Conservation (phyloP, 2,329 filamentous ascomycete species). For the Venturiaceae sp. region DNA sequence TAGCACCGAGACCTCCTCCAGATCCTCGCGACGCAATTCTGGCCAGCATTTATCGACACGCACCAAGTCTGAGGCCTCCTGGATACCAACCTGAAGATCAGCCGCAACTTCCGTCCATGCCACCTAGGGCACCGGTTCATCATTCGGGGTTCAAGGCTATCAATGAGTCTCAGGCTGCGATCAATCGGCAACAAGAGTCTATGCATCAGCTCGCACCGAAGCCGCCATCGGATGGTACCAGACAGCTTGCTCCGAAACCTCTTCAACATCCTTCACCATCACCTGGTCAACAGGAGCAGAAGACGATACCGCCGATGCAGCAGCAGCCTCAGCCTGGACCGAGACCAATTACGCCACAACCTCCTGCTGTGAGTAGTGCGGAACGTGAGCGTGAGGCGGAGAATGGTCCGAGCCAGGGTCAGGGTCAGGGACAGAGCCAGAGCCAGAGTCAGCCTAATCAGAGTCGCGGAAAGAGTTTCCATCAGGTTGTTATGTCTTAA, state of each 20-base stretch:
- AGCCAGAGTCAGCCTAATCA: not conserved
- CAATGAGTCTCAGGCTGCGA: not conserved
- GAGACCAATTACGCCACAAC: not conserved
- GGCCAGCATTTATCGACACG: not conserved
- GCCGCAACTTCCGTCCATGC: not conserved
- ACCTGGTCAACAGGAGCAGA: constrained; percentile 1
- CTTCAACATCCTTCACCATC: not conserved
- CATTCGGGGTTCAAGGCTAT: constrained; percentile 5
- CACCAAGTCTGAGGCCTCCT: not conserved
- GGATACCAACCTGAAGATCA: not conserved
- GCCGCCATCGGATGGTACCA: not conserved
- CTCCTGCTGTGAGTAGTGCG: not conserved
- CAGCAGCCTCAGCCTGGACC: not conserved
- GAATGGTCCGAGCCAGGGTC: not conserved
- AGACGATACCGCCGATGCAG: not conserved
- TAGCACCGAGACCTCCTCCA: constrained; percentile 5
- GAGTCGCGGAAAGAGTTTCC: constrained; percentile 4
- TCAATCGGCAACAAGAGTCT: not conserved
- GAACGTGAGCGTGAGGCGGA: not conserved
- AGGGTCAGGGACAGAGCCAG: not conserved
- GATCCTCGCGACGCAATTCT: constrained; percentile 2
- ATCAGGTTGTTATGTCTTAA: not conserved
- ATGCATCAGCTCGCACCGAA: not conserved
- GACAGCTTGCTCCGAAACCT: constrained; percentile 5
- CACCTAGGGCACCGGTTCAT: not conserved